Evolutionary conservation across 305 asterid genomes (phyloP).

Genomic region (Fraxinus platypoda): DNA sequence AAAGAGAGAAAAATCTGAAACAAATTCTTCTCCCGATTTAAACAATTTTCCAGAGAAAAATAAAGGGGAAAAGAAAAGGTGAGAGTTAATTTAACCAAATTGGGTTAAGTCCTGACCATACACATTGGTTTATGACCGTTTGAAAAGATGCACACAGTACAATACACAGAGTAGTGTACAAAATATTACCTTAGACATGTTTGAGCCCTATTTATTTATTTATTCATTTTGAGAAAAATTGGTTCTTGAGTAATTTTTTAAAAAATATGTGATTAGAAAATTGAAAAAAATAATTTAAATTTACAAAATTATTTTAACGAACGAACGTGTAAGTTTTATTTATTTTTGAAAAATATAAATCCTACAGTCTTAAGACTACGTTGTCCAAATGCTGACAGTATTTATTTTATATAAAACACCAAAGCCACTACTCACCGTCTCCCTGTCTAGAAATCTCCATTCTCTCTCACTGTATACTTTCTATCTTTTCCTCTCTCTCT

Average conservation of each 20-base stretch:
- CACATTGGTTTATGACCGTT: conserved; percentile 37
- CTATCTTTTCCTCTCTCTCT: not conserved
- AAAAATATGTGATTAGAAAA: too few relatives aligned
- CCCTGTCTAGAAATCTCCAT: conserved; percentile 39
- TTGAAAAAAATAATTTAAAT: too few relatives aligned
- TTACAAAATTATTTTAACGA: too few relatives aligned
- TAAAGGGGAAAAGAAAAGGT: not conserved
- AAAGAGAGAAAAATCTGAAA: not conserved
- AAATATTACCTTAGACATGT: conserved; percentile 9
- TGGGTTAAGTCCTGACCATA: conserved; percentile 16
- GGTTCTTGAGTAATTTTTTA: too few relatives aligned
- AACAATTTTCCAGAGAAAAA: not conserved
- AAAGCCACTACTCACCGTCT: conserved; percentile 25
- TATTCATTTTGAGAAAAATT: too few relatives aligned
- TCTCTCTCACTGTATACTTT: conserved; percentile 5
- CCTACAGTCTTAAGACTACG: not conserved
- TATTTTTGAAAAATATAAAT: too few relatives aligned
- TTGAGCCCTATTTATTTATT: too few relatives aligned
- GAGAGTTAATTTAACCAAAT: conserved; percentile 3
- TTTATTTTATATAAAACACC: not conserved
- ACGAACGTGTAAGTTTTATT: too few relatives aligned
- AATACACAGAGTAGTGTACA: conserved; percentile 16
- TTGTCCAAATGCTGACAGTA: conserved; percentile 14
- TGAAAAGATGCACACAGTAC: conserved; percentile 25
- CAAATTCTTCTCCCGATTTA: not conserved